Conservation (phyloP, 306 rosid genomes). For the Oxytropis ochrocephala region DNA sequence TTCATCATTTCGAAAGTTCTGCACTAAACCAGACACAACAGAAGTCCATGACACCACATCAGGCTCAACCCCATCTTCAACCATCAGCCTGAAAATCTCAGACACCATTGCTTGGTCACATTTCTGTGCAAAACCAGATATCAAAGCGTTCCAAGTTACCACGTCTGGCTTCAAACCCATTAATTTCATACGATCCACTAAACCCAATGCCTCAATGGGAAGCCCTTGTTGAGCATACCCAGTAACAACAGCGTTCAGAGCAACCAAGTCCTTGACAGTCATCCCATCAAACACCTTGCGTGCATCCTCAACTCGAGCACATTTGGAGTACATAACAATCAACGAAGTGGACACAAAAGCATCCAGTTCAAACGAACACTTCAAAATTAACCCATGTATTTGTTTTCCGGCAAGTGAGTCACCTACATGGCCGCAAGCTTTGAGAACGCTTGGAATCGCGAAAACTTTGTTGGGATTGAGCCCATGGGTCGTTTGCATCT, state of each 20-base stretch:
- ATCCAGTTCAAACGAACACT: constrained; percentile 50
- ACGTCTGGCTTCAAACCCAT: constrained; percentile 47
- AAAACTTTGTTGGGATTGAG: constrained; percentile 30
- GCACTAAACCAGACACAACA: constrained; percentile 74
- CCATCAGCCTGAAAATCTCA: constrained; percentile 49
- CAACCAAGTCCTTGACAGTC: constrained; percentile 63
- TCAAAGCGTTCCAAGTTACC: constrained; percentile 76
- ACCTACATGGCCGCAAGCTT: constrained; percentile 65
- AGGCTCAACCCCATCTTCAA: constrained; percentile 46
- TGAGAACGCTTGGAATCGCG: constrained; percentile 76
- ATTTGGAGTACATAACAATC: constrained; percentile 74
- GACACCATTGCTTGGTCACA: constrained; percentile 50
- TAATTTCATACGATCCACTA: constrained; percentile 48
- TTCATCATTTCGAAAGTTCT: constrained; percentile 54
- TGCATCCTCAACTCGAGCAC: constrained; percentile 42
- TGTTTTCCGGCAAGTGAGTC: constrained; percentile 43
- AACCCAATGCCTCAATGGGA: constrained; percentile 44
- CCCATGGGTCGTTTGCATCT: constrained; percentile 41
- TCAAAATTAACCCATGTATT: constrained; percentile 48
- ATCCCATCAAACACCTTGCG: constrained; percentile 51
- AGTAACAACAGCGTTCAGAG: constrained; percentile 71
- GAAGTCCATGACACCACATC: constrained; percentile 88
- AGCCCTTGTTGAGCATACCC: constrained; percentile 63
- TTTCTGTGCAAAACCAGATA: constrained; percentile 69
- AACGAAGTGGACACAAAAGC: constrained; percentile 56